phyloP scores from a whole-genome alignment of 2,329 filamentous ascomycete species.

The Colletotrichum incanum region DNA sequence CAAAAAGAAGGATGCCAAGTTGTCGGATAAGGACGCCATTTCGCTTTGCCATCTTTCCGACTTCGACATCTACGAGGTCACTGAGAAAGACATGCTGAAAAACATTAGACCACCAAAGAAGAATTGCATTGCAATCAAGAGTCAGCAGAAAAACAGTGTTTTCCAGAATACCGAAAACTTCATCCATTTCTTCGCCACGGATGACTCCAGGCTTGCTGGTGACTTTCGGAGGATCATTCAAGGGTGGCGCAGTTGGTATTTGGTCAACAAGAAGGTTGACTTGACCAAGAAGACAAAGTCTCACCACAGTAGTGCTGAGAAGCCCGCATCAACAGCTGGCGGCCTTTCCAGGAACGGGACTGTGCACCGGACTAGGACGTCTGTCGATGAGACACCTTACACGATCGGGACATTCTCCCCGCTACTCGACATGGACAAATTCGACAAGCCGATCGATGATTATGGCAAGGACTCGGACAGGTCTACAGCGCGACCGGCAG shows the following conservation, averaged over 20 bases:
- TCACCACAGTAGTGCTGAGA: slow-evolving; percentile 49
- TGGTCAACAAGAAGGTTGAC: slow-evolving; percentile 78
- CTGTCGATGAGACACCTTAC: slow-evolving; percentile 68
- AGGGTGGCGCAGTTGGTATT: slow-evolving; percentile 91
- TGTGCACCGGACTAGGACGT: slow-evolving; percentile 56
- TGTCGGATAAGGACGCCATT: slow-evolving; percentile 75
- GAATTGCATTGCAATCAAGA: slow-evolving; percentile 90
- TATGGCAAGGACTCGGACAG: slow-evolving; percentile 61
- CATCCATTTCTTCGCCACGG: slow-evolving; percentile 91
- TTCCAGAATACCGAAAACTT: slow-evolving; percentile 89
- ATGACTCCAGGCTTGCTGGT: slow-evolving; percentile 77
- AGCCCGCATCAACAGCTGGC: slow-evolving; percentile 50
- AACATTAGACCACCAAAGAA: slow-evolving; percentile 88
- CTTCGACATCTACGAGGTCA: slow-evolving; percentile 91
- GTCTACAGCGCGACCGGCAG: slow-evolving; percentile 22
- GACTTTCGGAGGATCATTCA: slow-evolving; percentile 82
- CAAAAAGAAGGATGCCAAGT: slow-evolving; percentile 77
- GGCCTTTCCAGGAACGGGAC: slow-evolving; percentile 52
- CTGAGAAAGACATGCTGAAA: slow-evolving; percentile 76
- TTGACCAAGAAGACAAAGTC: slow-evolving; percentile 58
- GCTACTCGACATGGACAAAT: slow-evolving; percentile 74
- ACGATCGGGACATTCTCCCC: slow-evolving; percentile 79
- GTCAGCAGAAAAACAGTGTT: slow-evolving; percentile 88
- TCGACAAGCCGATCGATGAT: slow-evolving; percentile 68
- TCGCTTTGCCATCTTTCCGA: slow-evolving; percentile 90